Conservation (phyloP, 805 yeast species). For the Cyberlindnera americana region DNA sequence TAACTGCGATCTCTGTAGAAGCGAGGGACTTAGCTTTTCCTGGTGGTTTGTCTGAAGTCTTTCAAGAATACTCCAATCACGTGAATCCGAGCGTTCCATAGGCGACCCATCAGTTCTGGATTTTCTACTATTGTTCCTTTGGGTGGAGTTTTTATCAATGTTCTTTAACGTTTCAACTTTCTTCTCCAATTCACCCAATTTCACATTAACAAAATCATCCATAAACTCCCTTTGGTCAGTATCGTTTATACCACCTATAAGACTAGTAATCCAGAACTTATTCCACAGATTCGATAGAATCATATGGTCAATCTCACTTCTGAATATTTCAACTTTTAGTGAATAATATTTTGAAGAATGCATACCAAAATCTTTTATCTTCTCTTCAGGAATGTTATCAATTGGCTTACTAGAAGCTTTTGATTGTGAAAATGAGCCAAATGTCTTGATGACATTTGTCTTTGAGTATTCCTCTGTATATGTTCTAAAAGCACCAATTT, state of each 20-base stretch:
- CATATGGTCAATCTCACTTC: constrained; percentile 46
- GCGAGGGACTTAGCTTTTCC: constrained; percentile 3
- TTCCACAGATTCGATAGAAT: constrained; percentile 42
- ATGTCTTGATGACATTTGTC: constrained; percentile 8
- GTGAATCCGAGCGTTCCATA: neutral
- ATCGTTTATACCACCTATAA: constrained; percentile 22
- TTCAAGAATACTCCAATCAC: constrained; percentile 1
- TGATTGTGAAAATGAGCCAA: no score
- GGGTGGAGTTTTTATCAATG: constrained; percentile 1
- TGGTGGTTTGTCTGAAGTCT: constrained; percentile 3
- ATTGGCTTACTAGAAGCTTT: constrained; percentile 4
- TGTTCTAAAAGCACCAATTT: constrained; percentile 88
- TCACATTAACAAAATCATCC: constrained; percentile 12
- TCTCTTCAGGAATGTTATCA: constrained; percentile 42
- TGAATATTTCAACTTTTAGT: constrained; percentile 57
- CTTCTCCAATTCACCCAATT: constrained; percentile 16
- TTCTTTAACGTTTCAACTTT: constrained; percentile 12
- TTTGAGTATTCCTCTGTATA: constrained; percentile 36
- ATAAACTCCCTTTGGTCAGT: constrained; percentile 11
- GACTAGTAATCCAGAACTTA: constrained; percentile 44
- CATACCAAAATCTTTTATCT: constrained; percentile 62
- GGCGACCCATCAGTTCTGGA: constrained; percentile 1
- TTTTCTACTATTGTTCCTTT: neutral
- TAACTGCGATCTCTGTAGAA: constrained; percentile 12
- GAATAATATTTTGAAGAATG: constrained; percentile 70